Base-by-base conservation (phyloP, 2,329 filamentous ascomycete genomes). In the Trichoderma sp. region DNA sequence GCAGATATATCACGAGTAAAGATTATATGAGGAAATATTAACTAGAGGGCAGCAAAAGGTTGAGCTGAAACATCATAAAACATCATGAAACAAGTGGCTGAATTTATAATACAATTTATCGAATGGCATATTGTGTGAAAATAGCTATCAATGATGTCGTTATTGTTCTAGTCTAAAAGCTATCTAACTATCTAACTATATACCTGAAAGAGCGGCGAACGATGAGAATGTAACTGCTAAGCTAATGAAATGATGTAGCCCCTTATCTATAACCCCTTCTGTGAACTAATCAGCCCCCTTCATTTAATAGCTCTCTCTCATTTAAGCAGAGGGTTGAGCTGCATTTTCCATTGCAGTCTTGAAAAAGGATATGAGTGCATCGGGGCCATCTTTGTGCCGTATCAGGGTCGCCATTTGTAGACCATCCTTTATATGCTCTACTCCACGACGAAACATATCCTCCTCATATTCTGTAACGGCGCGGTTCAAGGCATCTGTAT, bases 381-480 rank as follows among this genome's bases (percentile, higher is more conserved):
- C 7, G 6, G 65, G 65, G 15, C 65, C 65, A 58, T 59, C 34
- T 59, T 59, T n/a, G 28, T 68, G 65, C 34, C 65, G 34, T n/a
- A 68, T 43, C 12, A 68, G 1, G 4, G 50, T n/a, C n/a, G 32
- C 34, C 53, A 68, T 47, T 17, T 47, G 26, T 23, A 47, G 28
- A 6, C 65, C 65, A 28, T n/a, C 30, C 17, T 58, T 47, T 32
- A 68, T 68, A 68, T 68, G 65, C 28, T 68, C 65, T 9, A 58
- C 50, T 58, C 28, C 69, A 9, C 69, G 69, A 23, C 13, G 34
- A 23, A 71, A 67, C 69, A 71, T 71, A 17, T 66, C 69, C 8
- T 58, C 53, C 6, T 71, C 69, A 50, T 71, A 71, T 15, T 71
- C 69, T 15, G 6, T 7, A 9, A 50, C 34, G 5, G 69, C 69